Base-by-base conservation (phyloP, 441 rosid species). In the Eruca vesicaria region DNA sequence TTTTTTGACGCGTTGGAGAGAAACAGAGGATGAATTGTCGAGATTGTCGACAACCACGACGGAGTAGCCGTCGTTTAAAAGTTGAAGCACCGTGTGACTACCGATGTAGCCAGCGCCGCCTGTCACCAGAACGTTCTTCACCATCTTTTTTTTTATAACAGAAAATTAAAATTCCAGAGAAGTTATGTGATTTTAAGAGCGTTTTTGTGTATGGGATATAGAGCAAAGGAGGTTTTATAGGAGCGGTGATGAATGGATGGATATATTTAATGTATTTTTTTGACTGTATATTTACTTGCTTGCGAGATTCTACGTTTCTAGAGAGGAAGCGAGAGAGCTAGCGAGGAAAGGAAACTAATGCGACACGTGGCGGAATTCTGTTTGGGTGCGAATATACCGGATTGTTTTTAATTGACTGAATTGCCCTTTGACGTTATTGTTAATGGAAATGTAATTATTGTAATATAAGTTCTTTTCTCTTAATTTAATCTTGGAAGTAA, bases 101-200 rank as follows among this genome's bases (percentile, higher is more conserved):
- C 99, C 99, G 70, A 92, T 95, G 74, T 90, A 95, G 48, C 99
- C 99, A 73, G 98, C 93, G 12, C 98, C 99, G 9, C 99, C 99
- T 58, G 95, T 91, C 14, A 95, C 98, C 64, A 95, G 80, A 59
- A 95, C 72, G 57, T 20, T 86, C 66, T 69, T 76, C 69, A 82
- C 79, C 96, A 86, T 88, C 86, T 88, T 18, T 38, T 52, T 50
- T 5, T n/a, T n/a, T n/a, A n/a, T 23, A 36, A 7, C 36, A 4
- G 12, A 36, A 33, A 33, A 33, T 33, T 33, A 33, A 33, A 8
- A 33, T 33, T 29, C 32, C 7, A 5, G 6, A n/a, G n/a, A n/a
- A n/a, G n/a, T n/a, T n/a, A n/a, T n/a, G n/a, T n/a, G n/a, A n/a
- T n/a, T n/a, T n/a, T n/a, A n/a, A n/a, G 32, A 68, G 66, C 33